Evolutionary conservation across 2,329 filamentous ascomycete species (phyloP), one percentile per base, ranked within the genome.

Genomic region (Leptosphaerulina australis): DNA sequence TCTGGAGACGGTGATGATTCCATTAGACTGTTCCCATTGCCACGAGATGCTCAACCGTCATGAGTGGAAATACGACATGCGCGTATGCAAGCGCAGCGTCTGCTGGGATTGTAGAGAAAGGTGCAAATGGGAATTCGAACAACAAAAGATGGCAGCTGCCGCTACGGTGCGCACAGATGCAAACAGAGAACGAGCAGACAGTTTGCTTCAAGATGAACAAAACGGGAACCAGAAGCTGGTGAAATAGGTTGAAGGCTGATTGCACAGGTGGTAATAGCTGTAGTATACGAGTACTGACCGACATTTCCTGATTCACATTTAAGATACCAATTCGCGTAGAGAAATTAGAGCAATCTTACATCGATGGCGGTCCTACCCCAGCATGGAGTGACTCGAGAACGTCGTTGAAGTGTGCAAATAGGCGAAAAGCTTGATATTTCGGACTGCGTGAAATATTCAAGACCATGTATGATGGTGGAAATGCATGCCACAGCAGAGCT

Each of bases 31-130:
- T 37, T 29, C 36, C 11, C 68, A 71, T 33, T 72, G 69, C 40
- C 62, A 64, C 31, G 62, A 66, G 26, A 72, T 72, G 68, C 45
- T 72, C 8, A 66, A 67, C 14, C 50, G 68, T 11, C 52, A 47
- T 6, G 68, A 72, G 45, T 72, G 69, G 68, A 69, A 68, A 44
- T 70, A 70, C 26, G 68, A 70, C 35, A 59, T 71, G 25, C 58
- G 60, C 22, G 62, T 71, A 3, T 71, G 68, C 21, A 67, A 64
- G 43, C 54, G 69, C 14, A 56, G 60, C 17, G 67, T 71, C 0
- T 71, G 69, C 40, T 69, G 67, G 67, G 66, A 69, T 20, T 71
- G 69, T 31, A 66, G 49, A 24, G 67, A 69, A 50, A 55, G 69
- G 25, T 71, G 68, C 43, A 58, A 56, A 28, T 70, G 69, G 69